A percentile compares a stretch with the other conserved stretches of the same genome.
Evolutionary conservation across 1,284 basidiomycete species (phyloP).

Genomic region (Fomitopsis palustris): DNA sequence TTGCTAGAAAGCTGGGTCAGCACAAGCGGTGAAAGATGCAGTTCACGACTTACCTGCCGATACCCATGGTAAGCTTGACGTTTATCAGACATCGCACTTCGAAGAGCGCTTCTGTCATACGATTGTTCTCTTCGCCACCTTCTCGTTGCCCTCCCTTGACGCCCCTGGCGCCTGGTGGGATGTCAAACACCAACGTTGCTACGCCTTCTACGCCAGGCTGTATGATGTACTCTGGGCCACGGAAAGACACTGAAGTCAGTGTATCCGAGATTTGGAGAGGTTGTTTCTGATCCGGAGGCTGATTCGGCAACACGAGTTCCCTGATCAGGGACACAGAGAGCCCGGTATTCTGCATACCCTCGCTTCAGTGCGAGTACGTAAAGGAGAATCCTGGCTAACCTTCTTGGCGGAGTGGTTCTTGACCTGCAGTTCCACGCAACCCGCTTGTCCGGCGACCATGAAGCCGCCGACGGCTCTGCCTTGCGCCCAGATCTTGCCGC

Average conservation of each 20-base stretch:
- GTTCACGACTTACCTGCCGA: constrained; percentile 47
- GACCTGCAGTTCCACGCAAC: constrained; percentile 69
- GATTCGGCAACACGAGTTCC: constrained; percentile 50
- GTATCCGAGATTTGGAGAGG: constrained; percentile 62
- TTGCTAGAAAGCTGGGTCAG: constrained; percentile 41
- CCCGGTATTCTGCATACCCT: constrained; percentile 52
- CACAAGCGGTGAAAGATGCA: neutral
- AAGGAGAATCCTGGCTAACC: constrained; percentile 35
- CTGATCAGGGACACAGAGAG: constrained; percentile 57
- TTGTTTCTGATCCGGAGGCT: constrained; percentile 37
- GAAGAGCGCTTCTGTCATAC: constrained; percentile 51
- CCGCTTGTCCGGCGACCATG: constrained; percentile 62
- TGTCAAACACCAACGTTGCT: constrained; percentile 71
- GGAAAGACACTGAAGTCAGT: constrained; percentile 63
- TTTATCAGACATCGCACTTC: constrained; percentile 55
- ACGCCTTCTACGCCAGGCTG: constrained; percentile 70
- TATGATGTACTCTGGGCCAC: constrained; percentile 67
- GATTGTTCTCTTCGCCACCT: constrained; percentile 30
- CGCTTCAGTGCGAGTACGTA: constrained; percentile 8
- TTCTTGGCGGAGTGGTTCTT: constrained; percentile 77
- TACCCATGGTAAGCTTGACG: constrained; percentile 58
- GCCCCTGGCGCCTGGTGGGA: constrained; percentile 58
- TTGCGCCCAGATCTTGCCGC: constrained; percentile 74
- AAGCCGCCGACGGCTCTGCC: constrained; percentile 59
- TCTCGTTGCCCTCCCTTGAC: constrained; percentile 50